phyloP scores from a whole-genome alignment of 2,329 filamentous ascomycete species.

The Talaromyces atroroseus region DNA sequence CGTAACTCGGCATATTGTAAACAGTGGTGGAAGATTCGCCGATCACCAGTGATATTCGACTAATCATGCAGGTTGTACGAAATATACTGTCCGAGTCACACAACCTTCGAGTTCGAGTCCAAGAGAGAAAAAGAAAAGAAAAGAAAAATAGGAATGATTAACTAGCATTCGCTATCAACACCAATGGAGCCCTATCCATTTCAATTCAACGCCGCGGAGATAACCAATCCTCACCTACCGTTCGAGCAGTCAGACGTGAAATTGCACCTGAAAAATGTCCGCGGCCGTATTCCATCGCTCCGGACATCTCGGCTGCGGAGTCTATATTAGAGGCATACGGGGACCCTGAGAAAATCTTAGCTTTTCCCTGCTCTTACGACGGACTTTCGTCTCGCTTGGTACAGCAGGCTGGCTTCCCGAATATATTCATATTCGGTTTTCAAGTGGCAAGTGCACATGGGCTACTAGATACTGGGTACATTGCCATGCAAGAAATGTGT shows the following conservation, averaged over 20 bases:
- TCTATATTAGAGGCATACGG: slow-evolving; percentile 36
- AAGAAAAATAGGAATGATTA: too few relatives aligned
- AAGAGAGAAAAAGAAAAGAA: neutral
- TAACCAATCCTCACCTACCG: neutral
- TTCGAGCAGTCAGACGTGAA: neutral
- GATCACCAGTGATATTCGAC: too few relatives aligned
- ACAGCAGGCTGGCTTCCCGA: slow-evolving; percentile 44
- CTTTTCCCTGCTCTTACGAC: slow-evolving; percentile 42
- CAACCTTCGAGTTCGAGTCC: neutral
- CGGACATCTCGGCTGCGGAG: slow-evolving; percentile 23
- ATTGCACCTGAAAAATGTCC: slow-evolving; percentile 10
- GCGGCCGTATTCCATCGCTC: slow-evolving; percentile 1
- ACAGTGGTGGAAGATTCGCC: too few relatives aligned
- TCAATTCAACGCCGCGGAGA: slow-evolving; percentile 5
- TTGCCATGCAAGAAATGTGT: slow-evolving; percentile 45
- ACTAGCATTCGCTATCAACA: neutral
- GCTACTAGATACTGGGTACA: slow-evolving; percentile 47
- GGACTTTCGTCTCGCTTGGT: slow-evolving; percentile 40
- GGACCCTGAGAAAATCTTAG: slow-evolving; percentile 42
- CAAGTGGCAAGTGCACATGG: slow-evolving; percentile 37
- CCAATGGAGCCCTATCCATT: slow-evolving; percentile 12
- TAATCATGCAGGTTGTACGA: too few relatives aligned
- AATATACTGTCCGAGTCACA: neutral
- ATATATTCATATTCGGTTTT: slow-evolving; percentile 43
- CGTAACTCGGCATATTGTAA: too few relatives aligned